Base-by-base conservation (phyloP, 768 basidiomycete genomes). In the Serendipita vermifera region DNA sequence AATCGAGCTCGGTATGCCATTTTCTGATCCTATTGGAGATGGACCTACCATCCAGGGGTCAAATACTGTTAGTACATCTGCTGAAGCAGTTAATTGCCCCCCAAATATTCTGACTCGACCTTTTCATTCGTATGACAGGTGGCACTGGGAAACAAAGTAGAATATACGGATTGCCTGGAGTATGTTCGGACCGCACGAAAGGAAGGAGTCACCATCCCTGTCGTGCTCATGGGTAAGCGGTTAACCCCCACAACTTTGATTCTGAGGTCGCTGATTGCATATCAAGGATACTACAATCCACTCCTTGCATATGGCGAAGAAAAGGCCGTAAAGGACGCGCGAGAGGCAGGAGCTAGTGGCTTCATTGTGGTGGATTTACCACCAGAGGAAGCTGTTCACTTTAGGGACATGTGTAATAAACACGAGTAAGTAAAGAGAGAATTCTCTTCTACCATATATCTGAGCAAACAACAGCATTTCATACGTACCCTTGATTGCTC, bases 281-380 rank as follows among this genome's bases (percentile, higher is more conserved):
- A 29, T 27, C 3, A 61, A 98, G 94, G 94, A 32, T 99, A 99
- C 72, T 98, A 96, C 70, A 99, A 99, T 66, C 94, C 96, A 13
- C 68, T 98, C 33, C 76, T 98, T 38, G 89, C 93, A 0, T 94
- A 97, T 63, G 92, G 92, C 2, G 96, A 99, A 71, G 88, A 94
- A 59, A 86, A 81, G 67, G 86, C 94, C 3, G 91, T 98, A 24
- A 79, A 82, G 55, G 93, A 96, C 66, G 93, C 92, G 2, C 76
- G 72, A 41, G 82, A 83, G 57, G 91, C 90, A 15, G 94, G 94
- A 14, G 96, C 90, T 0, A 98, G 94, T 67, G 96, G 96, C 1
- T 99, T 92, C 66, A 93, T 98, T 62, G 81, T 99, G 71, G 93
- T 98, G 24, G 96, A 99, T 67, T 80, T 98, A 27, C 96, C 96